Conservation (phyloP, 345 rosid species). For the Draba incana region DNA sequence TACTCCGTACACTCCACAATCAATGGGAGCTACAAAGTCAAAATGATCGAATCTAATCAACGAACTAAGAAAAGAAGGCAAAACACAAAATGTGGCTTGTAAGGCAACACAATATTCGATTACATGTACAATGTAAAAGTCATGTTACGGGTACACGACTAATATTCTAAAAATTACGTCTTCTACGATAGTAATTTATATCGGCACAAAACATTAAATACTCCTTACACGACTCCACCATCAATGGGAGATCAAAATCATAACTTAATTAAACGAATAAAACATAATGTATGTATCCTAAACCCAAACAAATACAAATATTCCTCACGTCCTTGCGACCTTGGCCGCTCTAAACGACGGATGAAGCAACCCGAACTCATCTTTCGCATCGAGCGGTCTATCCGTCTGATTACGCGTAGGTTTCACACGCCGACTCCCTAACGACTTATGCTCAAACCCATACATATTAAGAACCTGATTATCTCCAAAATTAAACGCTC, state of each 20-base stretch:
- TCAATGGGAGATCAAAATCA: conserved; percentile 24
- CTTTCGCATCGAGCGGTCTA: conserved; percentile 47
- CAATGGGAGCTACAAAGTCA: conserved; percentile 11
- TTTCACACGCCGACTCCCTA: conserved; percentile 52
- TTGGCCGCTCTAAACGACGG: conserved; percentile 45
- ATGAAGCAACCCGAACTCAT: conserved; percentile 50
- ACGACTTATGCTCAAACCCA: conserved; percentile 58
- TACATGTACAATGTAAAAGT: neutral
- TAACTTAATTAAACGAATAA: conserved; percentile 1
- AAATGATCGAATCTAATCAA: conserved; percentile 1
- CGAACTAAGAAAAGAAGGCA: neutral
- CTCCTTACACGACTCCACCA: conserved; percentile 26
- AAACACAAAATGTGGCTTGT: neutral
- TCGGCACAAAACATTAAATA: conserved; percentile 1
- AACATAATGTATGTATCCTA: conserved; percentile 12
- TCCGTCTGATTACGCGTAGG: conserved; percentile 51
- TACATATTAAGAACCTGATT: conserved; percentile 71
- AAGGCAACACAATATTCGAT: neutral
- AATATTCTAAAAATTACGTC: neutral
- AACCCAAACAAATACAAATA: neutral
- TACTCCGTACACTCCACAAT: neutral
- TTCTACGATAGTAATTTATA: conserved; percentile 15
- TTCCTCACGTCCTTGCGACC: conserved; percentile 23
- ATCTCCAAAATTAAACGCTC: conserved; percentile 77
- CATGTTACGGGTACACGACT: neutral